Base-by-base conservation (phyloP, 305 asterid genomes). In the Nicotiana rustica region DNA sequence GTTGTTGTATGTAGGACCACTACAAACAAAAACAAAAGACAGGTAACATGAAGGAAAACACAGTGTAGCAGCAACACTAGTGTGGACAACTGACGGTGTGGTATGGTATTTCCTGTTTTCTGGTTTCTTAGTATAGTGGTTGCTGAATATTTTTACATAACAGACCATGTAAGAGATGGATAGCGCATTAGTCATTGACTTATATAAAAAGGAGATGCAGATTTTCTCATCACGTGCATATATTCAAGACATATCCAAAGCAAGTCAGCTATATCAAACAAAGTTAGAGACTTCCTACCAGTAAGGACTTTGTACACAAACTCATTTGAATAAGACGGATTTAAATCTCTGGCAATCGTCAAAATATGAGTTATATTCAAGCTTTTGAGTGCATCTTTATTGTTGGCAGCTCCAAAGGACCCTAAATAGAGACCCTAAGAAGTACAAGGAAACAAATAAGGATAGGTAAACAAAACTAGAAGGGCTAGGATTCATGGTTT, bases 361-460 rank as follows among this genome's bases (percentile, higher is more conserved):
- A 95, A 86, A 80, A 93, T 79, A 80, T 92, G 98, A 0, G 96
- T 95, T 85, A 93, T 64, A 62, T 93, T 92, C 86, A 90, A 86
- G 85, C 86, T 87, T 89, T 86, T 88, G 90, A 95, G 85, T 82
- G 85, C 89, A 66, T 49, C 67, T 87, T 65, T 89, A 60, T 88
- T 87, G 79, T 77, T 84, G 61, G 98, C 97, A 87, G 97, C 95
- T 81, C 91, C 96, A 55, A 92, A 70, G 17, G 97, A 95, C 35
- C 98, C 98, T 83, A 95, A 87, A 87, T 78, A 93, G 78, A 95
- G 93, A 81, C 97, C 98, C 97, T 95, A 89, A 44, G 36, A 85
- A 83, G 36, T 38, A 75, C 77, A 86, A 75, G 52, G 70, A 76
- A 68, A 82, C 49, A 35, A 12, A 56, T 61, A 41, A 52, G 64